These are phyloP conservation scores for Tulasnella sp. DNA, from an alignment of 768 basidiomycete species.

Conservation along the genomic window DNA sequence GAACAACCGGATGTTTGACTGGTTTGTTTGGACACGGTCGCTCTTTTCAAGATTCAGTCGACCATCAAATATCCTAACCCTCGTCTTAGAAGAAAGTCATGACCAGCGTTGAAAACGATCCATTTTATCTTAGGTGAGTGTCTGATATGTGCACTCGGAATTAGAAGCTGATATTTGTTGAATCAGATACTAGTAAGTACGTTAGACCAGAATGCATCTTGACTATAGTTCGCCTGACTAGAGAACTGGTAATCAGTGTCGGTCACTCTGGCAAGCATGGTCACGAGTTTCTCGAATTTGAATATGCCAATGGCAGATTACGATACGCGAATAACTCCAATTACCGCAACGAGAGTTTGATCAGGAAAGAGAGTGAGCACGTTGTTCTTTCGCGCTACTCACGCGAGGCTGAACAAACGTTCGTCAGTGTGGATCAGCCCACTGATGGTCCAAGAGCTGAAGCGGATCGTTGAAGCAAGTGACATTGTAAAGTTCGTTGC, in stretches of 20 bases:
- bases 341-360: conserved; percentile 93
- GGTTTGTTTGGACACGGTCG: no score
- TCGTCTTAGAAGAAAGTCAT: no score
- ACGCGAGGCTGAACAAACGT: neutral
- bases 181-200: conserved; percentile 5
- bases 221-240: neutral
- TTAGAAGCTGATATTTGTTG: neutral
- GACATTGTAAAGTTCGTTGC: conserved; percentile 83
- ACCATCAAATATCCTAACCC: no score
- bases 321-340: conserved; percentile 99
- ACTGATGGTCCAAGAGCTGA: conserved; percentile 84
- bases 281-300: conserved; percentile 96
- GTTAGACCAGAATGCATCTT: neutral
- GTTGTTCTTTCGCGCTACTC: neutral
- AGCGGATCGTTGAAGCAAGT: conserved; percentile 81
- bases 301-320: conserved; percentile 91
- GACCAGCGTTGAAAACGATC: conserved; percentile 63
- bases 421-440: conserved; percentile 84
- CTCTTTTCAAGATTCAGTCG: no score
- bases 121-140: conserved; percentile 64
- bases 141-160: neutral
- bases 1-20: no score
- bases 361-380: conserved; percentile 92
- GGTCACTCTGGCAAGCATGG: conserved; percentile 98
- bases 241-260: conserved; percentile 62